phyloP scores from a whole-genome alignment of 2,329 filamentous ascomycete genomes.

The Tricladium varicosporioides region DNA sequence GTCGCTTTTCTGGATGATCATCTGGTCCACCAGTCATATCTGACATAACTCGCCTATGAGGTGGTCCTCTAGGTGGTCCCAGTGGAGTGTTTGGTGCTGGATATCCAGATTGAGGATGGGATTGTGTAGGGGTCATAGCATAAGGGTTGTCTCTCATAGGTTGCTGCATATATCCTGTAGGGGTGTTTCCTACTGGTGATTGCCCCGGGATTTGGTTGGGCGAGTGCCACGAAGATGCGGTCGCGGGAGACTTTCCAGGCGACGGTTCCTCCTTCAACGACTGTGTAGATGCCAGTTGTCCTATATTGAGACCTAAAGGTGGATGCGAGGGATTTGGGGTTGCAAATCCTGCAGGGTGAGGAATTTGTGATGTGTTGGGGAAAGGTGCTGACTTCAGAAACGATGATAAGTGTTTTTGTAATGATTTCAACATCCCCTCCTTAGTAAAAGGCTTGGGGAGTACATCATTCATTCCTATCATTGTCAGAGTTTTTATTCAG shows the following conservation, averaged over 20 bases:
- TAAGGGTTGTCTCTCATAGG: conserved; percentile 31
- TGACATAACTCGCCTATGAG: conserved; percentile 31
- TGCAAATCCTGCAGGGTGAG: conserved; percentile 26
- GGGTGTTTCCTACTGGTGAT: conserved; percentile 28
- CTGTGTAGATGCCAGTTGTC: conserved; percentile 28
- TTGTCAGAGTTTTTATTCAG: conserved; percentile 30
- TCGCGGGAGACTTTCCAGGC: conserved; percentile 34
- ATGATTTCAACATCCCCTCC: conserved; percentile 77
- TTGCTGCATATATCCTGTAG: conserved; percentile 27
- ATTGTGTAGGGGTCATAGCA: conserved; percentile 30
- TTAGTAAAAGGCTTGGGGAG: conserved; percentile 95
- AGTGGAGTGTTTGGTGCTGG: conserved; percentile 22
- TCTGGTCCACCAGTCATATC: conserved; percentile 30
- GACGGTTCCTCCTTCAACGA: conserved; percentile 34
- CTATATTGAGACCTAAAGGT: conserved; percentile 31
- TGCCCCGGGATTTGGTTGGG: conserved; percentile 30
- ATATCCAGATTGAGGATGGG: conserved; percentile 24
- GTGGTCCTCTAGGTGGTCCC: conserved; percentile 20
- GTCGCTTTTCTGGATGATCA: conserved; percentile 33
- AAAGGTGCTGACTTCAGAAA: conserved; percentile 61
- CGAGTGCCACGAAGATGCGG: conserved; percentile 32
- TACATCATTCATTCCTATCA: conserved; percentile 91
- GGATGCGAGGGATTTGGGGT: conserved; percentile 24
- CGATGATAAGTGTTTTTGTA: conserved; percentile 86
- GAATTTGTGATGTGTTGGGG: conserved; percentile 21